These are phyloP conservation scores for Kandelia obovata DNA, from an alignment of 345 rosid species.

Conservation along the genomic window DNA sequence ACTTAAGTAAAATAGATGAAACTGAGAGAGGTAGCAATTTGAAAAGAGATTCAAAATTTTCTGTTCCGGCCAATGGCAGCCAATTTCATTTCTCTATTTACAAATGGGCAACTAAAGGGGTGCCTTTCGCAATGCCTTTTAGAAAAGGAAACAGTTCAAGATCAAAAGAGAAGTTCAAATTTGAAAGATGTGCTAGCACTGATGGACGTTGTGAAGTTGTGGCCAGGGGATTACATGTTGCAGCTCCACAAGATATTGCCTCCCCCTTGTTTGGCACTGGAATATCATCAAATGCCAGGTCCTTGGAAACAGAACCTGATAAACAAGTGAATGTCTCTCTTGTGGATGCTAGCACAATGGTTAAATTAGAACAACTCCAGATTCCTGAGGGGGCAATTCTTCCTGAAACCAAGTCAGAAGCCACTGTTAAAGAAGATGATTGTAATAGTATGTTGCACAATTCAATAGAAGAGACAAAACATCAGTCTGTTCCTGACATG, in stretches of 20 bases:
- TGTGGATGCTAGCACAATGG: conserved; percentile 8
- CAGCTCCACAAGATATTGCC: conserved; percentile 15
- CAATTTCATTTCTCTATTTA: conserved; percentile 87
- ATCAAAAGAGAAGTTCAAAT: conserved; percentile 36
- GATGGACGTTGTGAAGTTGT: conserved; percentile 25
- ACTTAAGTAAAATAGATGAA: conserved; percentile 26
- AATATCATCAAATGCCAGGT: conserved; percentile 9
- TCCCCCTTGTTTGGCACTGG: background rate
- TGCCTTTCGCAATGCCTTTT: conserved; percentile 42
- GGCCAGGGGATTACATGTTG: conserved; percentile 9
- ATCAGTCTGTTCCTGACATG: conserved; percentile 16
- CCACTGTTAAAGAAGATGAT: conserved; percentile 7
- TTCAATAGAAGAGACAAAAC: conserved; percentile 23
- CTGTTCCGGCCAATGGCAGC: conserved; percentile 21
- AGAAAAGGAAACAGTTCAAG: conserved; percentile 42
- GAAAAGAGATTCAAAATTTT: conserved; percentile 28
- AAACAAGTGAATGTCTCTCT: conserved; percentile 13
- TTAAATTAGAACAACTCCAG: conserved; percentile 5
- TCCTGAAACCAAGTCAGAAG: conserved; percentile 6
- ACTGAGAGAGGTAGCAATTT: conserved; percentile 16
- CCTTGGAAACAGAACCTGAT: conserved; percentile 17
- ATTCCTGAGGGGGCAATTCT: conserved; percentile 22
- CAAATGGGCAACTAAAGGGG: conserved; percentile 84
- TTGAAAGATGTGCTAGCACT: conserved; percentile 32
- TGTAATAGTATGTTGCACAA: background rate